Evolutionary conservation across 179 eudicot species (phyloP).

Genomic region (Camellia oleifera): DNA sequence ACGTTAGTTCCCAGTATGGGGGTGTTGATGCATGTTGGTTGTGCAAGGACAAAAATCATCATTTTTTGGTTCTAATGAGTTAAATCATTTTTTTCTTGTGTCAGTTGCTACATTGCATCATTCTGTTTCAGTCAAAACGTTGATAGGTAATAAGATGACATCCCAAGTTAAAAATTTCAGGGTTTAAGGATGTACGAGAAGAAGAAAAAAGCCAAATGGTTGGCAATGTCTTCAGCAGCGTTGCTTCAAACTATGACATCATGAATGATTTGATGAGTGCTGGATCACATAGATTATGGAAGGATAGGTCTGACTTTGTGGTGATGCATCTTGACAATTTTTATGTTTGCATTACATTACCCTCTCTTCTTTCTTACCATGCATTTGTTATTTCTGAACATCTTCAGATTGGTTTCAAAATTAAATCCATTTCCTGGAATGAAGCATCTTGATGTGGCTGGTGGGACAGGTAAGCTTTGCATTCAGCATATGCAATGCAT

Average conservation of each 20-base stretch:
- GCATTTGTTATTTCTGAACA: too few species aligned
- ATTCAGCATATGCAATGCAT: neutral
- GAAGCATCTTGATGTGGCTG: slow-evolving; percentile 98
- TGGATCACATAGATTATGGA: slow-evolving; percentile 90
- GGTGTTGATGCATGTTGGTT: too few species aligned
- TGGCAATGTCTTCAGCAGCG: slow-evolving; percentile 85
- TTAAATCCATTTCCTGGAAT: slow-evolving; percentile 63
- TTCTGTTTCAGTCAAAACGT: too few species aligned
- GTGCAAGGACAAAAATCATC: neutral
- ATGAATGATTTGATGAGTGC: slow-evolving; percentile 98
- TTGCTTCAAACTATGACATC: slow-evolving; percentile 83
- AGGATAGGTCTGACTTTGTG: slow-evolving; percentile 57
- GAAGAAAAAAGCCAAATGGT: slow-evolving; percentile 90
- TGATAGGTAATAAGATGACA: neutral
- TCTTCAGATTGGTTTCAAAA: too few species aligned
- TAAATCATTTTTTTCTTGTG: neutral
- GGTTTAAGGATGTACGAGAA: slow-evolving; percentile 80
- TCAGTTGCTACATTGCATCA: too few species aligned
- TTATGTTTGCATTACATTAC: neutral
- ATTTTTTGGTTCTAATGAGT: neutral
- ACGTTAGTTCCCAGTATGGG: neutral
- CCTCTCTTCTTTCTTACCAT: slow-evolving; percentile 3
- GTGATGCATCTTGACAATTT: neutral
- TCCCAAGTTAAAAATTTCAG: slow-evolving; percentile 29
- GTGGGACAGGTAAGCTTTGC: slow-evolving; percentile 73